These are phyloP conservation scores for Capsicum rhomboideum DNA, from an alignment of 257 asterid genomes.

Conservation along the genomic window DNA sequence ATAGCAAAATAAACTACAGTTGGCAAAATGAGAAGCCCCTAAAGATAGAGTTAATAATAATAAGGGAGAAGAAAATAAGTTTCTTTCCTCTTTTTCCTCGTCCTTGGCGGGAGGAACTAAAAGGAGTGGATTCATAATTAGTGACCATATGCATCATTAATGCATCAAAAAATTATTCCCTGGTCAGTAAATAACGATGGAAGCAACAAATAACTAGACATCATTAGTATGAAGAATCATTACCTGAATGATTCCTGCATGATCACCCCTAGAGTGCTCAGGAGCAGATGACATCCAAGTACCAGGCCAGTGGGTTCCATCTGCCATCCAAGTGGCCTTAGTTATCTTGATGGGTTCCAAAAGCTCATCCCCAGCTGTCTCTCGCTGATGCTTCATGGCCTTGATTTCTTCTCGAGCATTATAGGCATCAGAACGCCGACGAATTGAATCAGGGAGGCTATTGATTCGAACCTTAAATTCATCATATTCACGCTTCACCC, in stretches of 20 bases:
- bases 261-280: constrained; percentile 85
- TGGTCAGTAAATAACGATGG: background rate
- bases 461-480: constrained; percentile 86
- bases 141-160: background rate
- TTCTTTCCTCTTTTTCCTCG: background rate
- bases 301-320: constrained; percentile 92
- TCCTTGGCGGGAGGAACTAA: background rate
- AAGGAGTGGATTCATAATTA: background rate
- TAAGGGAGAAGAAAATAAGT: background rate
- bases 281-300: constrained; percentile 58
- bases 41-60: background rate
- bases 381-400: constrained; percentile 68
- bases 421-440: constrained; percentile 86
- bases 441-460: constrained; percentile 81
- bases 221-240: background rate
- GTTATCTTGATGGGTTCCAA: constrained; percentile 64
- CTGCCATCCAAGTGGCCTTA: constrained; percentile 94
- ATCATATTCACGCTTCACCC: constrained; percentile 84
- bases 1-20: background rate
- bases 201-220: background rate
- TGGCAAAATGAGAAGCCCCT: background rate
- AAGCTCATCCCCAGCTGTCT: constrained; percentile 50
- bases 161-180: background rate
- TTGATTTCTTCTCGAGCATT: constrained; percentile 81
- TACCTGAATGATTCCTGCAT: constrained; percentile 91